These are phyloP conservation scores for Tuber microsphaerosporum DNA, from an alignment of 495 filamentous ascomycete species.

Conservation along the genomic window DNA sequence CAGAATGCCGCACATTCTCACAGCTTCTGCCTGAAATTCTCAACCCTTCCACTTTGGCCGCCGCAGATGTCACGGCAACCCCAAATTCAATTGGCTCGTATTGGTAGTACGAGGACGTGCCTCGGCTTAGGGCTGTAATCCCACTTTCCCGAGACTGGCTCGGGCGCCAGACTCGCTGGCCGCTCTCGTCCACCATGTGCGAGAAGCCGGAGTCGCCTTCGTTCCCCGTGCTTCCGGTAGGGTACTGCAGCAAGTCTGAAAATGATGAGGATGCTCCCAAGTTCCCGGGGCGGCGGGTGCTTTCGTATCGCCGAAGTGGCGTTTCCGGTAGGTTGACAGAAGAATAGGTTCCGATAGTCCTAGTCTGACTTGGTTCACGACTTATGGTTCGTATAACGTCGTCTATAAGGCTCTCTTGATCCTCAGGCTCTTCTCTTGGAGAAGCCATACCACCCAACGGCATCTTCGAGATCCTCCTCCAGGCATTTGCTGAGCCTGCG, in stretches of 20 bases:
- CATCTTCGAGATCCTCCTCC: slow-evolving; percentile 26
- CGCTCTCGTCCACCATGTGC: slow-evolving; percentile 31
- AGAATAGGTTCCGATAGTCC: slow-evolving; percentile 33
- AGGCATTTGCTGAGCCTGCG: slow-evolving; percentile 26
- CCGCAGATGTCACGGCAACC: slow-evolving; percentile 33
- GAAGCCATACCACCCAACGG: slow-evolving; percentile 13
- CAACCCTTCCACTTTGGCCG: slow-evolving; percentile 18
- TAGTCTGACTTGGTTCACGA: slow-evolving; percentile 32
- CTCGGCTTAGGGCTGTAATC: slow-evolving; percentile 29
- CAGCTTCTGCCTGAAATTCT: slow-evolving; percentile 19
- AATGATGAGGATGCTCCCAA: slow-evolving; percentile 28
- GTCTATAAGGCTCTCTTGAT: slow-evolving; percentile 27
- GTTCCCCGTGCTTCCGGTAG: slow-evolving; percentile 9
- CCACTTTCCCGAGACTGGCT: slow-evolving; percentile 31
- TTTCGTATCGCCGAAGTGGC: slow-evolving; percentile 30
- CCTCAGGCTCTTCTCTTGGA: slow-evolving; percentile 6
- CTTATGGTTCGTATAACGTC: slow-evolving; percentile 31
- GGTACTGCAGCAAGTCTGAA: slow-evolving; percentile 17
- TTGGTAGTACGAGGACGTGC: slow-evolving; percentile 32
- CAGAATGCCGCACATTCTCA: slow-evolving; percentile 21
- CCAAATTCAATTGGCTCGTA: slow-evolving; percentile 37
- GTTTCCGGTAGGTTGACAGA: slow-evolving; percentile 32
- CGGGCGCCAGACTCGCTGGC: slow-evolving; percentile 29
- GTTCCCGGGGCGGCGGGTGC: slow-evolving; percentile 19
- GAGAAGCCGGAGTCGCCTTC: slow-evolving; percentile 23